phyloP scores from a whole-genome alignment of 2,329 filamentous ascomycete genomes.

The Arthrinium puccinioides region DNA sequence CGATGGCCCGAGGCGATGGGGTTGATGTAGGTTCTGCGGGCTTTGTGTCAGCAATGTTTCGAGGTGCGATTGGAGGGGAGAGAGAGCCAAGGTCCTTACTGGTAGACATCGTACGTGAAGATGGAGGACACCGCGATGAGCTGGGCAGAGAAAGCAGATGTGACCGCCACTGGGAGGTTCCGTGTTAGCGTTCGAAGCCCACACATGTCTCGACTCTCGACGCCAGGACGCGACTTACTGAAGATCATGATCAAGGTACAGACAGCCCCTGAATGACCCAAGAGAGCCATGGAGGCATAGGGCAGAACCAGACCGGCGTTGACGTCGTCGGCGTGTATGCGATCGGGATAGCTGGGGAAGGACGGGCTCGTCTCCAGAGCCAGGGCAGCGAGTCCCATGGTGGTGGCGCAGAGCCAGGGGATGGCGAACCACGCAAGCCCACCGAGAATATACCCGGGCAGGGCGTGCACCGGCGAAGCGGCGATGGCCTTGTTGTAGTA shows the following conservation, averaged over 20 bases:
- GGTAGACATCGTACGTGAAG: conserved; percentile 77
- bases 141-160: conserved; percentile 71
- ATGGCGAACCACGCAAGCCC: conserved; percentile 87
- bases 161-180: conserved; percentile 62
- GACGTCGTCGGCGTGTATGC: conserved; percentile 66
- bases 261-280: conserved; percentile 72
- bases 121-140: conserved; percentile 82
- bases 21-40: conserved; percentile 65
- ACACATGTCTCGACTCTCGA: not conserved
- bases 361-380: conserved; percentile 65
- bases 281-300: conserved; percentile 71
- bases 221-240: conserved; percentile 28
- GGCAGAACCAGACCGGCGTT: conserved; percentile 78
- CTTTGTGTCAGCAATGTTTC: not conserved
- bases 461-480: conserved; percentile 1
- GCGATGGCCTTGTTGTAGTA: conserved; percentile 93
- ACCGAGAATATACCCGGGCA: conserved; percentile 6
- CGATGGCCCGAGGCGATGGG: conserved; percentile 66
- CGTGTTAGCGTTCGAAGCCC: too few species aligned
- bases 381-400: conserved; percentile 74
- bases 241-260: conserved; percentile 75
- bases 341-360: conserved; percentile 64
- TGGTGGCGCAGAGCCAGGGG: conserved; percentile 79
- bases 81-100: conserved; percentile 4
- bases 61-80: not conserved